Evolutionary conservation across 2,329 filamentous ascomycete genomes (phyloP).

Genomic region (Pleomassaria siparia): DNA sequence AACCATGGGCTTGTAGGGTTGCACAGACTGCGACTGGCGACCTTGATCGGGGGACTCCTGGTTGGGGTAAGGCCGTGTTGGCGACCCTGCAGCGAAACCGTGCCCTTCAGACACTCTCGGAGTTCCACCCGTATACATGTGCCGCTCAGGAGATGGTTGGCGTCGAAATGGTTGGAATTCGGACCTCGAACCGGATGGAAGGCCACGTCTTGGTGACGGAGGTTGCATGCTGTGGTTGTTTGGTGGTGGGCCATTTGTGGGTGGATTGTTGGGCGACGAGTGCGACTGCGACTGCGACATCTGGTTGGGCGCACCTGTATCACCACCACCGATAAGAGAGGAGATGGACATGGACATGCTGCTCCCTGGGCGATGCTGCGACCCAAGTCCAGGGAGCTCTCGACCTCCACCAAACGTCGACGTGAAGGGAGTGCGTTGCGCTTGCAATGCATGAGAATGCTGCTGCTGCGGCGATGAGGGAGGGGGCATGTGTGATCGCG

Average conservation of each 20-base stretch:
- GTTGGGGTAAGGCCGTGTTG: conserved; percentile 35
- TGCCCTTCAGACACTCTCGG: conserved; percentile 32
- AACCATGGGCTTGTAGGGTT: conserved; percentile 36
- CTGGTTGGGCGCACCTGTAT: conserved; percentile 44
- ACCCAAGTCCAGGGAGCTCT: conserved; percentile 56
- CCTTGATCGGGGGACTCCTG: conserved; percentile 40
- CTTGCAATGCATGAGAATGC: conserved; percentile 37
- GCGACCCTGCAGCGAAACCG: conserved; percentile 32
- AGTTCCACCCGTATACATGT: conserved; percentile 25
- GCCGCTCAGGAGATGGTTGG: conserved; percentile 42
- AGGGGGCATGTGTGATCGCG: conserved; percentile 51
- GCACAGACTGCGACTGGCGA: conserved; percentile 33
- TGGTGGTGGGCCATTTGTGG: conserved; percentile 39
- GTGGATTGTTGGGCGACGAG: conserved; percentile 47
- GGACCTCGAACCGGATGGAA: conserved; percentile 31
- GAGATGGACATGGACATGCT: conserved; percentile 79
- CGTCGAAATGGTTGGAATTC: conserved; percentile 41
- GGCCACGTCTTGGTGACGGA: conserved; percentile 46
- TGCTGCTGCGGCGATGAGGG: conserved; percentile 51
- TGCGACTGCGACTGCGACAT: conserved; percentile 48
- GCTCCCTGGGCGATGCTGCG: conserved; percentile 59
- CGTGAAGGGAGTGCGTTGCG: conserved; percentile 49
- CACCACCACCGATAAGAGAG: conserved; percentile 65
- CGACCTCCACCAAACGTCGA: conserved; percentile 51
- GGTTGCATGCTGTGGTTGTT: conserved; percentile 49